phyloP scores from a whole-genome alignment of 2,329 filamentous ascomycete species.

The Trichoderma sp. region DNA sequence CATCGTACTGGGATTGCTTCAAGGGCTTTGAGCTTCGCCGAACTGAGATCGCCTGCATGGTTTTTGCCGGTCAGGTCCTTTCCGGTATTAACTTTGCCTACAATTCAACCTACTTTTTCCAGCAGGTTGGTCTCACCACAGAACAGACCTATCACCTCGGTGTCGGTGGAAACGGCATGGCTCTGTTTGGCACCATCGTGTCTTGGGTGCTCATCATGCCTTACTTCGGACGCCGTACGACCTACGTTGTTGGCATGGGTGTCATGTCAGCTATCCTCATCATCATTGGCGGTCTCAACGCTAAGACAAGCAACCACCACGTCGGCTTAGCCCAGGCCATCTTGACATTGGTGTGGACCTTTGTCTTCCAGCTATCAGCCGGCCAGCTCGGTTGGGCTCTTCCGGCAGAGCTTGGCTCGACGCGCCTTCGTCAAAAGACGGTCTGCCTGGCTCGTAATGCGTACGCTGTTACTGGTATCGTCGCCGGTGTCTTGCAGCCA shows the following conservation, averaged over 20 bases:
- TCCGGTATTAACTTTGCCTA: conserved; percentile 34
- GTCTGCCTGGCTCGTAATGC: conserved; percentile 51
- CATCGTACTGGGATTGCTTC: conserved; percentile 47
- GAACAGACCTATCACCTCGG: conserved; percentile 37
- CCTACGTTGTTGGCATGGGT: conserved; percentile 48
- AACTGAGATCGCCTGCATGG: conserved; percentile 49
- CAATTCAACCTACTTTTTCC: conserved; percentile 44
- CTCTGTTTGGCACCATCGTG: conserved; percentile 44
- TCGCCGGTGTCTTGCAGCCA: conserved; percentile 51
- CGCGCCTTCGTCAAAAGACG: conserved; percentile 56
- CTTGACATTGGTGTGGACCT: conserved; percentile 38
- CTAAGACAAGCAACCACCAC: conserved; percentile 29
- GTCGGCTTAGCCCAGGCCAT: conserved; percentile 39
- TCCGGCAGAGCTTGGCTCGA: conserved; percentile 48
- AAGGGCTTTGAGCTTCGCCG: conserved; percentile 47
- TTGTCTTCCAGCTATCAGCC: conserved; percentile 39
- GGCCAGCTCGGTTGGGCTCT: conserved; percentile 41
- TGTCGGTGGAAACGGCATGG: conserved; percentile 43
- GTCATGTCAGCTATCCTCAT: conserved; percentile 42
- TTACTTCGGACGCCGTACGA: conserved; percentile 45
- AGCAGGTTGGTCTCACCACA: conserved; percentile 37
- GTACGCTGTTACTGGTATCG: conserved; percentile 50
- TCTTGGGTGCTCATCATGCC: conserved; percentile 47
- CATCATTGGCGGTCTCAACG: conserved; percentile 46
- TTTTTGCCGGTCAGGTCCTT: conserved; percentile 15